These are phyloP conservation scores for Venturia pyrina DNA, from an alignment of 2,329 filamentous ascomycete genomes.

Conservation along the genomic window DNA sequence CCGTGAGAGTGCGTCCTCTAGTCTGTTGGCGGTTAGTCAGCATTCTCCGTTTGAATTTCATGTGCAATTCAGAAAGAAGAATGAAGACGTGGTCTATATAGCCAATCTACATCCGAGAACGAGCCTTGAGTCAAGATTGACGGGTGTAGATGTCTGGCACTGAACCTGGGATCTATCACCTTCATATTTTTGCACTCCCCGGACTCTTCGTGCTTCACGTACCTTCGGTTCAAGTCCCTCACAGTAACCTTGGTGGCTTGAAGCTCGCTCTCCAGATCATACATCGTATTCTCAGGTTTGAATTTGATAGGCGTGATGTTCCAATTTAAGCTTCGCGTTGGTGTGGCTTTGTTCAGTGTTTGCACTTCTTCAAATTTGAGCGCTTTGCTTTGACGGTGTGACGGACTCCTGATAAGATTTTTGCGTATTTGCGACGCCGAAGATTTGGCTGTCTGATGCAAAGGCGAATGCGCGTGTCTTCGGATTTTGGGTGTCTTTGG, in stretches of 20 bases:
- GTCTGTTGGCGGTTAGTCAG: background rate
- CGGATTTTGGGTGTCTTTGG: background rate
- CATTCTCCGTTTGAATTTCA: too few relatives aligned
- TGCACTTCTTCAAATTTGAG: background rate
- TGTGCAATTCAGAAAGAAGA: background rate
- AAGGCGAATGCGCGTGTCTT: background rate
- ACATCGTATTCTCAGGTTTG: background rate
- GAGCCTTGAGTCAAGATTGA: too few relatives aligned
- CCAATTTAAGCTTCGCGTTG: background rate
- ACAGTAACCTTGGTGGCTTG: background rate
- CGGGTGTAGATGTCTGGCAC: too few relatives aligned
- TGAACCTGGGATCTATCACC: too few relatives aligned
- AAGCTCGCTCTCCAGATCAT: background rate
- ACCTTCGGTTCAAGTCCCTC: background rate
- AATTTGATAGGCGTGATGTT: background rate
- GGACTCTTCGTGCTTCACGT: background rate
- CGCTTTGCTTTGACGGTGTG: background rate
- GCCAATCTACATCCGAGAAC: background rate
- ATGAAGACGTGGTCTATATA: background rate
- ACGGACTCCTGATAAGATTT: background rate
- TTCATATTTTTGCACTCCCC: background rate
- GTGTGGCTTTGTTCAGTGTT: background rate
- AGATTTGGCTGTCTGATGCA: background rate
- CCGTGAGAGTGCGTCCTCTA: background rate
- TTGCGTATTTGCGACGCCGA: background rate